phyloP scores from a whole-genome alignment of 495 filamentous ascomycete genomes.

The Tetracladium setigerum region DNA sequence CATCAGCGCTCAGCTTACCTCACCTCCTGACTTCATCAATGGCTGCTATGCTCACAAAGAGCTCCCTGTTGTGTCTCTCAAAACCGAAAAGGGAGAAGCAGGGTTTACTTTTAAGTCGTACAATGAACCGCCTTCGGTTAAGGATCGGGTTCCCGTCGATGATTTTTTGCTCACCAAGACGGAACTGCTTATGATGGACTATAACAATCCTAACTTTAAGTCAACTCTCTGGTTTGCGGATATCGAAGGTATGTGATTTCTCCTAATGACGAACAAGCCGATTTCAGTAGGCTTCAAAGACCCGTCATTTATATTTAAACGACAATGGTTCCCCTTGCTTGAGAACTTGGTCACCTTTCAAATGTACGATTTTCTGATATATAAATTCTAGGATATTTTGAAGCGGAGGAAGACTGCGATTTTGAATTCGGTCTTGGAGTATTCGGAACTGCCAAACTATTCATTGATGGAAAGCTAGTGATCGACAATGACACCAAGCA shows the following conservation, averaged over 20 bases:
- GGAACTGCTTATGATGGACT: conserved; percentile 54
- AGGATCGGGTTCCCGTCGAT: conserved; percentile 43
- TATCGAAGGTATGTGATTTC: no score
- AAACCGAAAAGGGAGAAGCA: conserved; percentile 36
- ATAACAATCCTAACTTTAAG: conserved; percentile 48
- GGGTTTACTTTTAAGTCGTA: conserved; percentile 56
- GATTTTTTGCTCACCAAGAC: conserved; percentile 46
- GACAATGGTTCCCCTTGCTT: no score
- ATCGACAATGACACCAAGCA: conserved; percentile 62
- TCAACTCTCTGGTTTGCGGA: conserved; percentile 50
- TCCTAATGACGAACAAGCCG: no score
- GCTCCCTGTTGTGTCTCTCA: conserved; percentile 48
- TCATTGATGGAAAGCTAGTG: conserved; percentile 55
- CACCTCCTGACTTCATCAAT: conserved; percentile 36
- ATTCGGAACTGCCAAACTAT: conserved; percentile 56
- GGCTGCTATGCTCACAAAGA: conserved; percentile 56
- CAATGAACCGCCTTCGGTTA: conserved; percentile 41
- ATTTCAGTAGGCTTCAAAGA: no score
- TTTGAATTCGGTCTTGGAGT: conserved; percentile 58
- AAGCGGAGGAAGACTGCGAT: conserved; percentile 44
- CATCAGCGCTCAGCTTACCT: conserved; percentile 41
- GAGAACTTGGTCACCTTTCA: no score
- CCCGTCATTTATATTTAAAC: no score
- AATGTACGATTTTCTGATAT: no score
- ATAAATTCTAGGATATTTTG: no score